phyloP scores from a whole-genome alignment of 345 rosid genomes.

The Moricandia moricandioides region DNA sequence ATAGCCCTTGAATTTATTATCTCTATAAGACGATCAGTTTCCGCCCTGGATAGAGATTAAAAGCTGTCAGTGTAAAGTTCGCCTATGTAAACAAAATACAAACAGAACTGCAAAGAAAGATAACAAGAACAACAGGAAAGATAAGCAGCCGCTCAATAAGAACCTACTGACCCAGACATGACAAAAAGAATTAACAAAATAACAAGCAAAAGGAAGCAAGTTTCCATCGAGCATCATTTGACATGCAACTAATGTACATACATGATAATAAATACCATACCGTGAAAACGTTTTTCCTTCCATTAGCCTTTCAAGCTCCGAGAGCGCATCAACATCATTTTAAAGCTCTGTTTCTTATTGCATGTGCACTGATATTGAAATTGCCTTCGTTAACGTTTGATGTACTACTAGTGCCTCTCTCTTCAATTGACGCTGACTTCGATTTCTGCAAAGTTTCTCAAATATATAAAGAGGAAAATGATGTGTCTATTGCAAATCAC shows the following conservation, averaged over 20 bases:
- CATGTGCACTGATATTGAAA: slow-evolving; percentile 35
- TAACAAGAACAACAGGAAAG: neutral
- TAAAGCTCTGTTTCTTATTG: slow-evolving; percentile 25
- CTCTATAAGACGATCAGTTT: slow-evolving; percentile 59
- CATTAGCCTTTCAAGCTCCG: slow-evolving; percentile 73
- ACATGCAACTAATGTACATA: slow-evolving; percentile 12
- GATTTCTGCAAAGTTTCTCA: slow-evolving; percentile 23
- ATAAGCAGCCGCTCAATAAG: neutral
- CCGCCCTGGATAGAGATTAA: slow-evolving; percentile 52
- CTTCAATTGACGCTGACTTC: slow-evolving; percentile 33
- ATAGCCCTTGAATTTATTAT: slow-evolving; percentile 60
- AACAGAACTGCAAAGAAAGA: slow-evolving; percentile 2
- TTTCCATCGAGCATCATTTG: slow-evolving; percentile 19
- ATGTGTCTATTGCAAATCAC: slow-evolving; percentile 8
- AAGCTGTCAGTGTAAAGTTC: slow-evolving; percentile 13
- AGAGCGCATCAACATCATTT: slow-evolving; percentile 38
- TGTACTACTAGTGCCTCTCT: slow-evolving; percentile 38
- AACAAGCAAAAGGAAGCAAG: slow-evolving; percentile 7
- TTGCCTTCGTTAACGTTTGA: slow-evolving; percentile 30
- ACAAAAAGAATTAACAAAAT: slow-evolving; percentile 18
- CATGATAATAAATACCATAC: slow-evolving; percentile 37
- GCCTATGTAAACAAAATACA: neutral
- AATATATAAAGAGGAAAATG: neutral
- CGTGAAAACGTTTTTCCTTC: slow-evolving; percentile 59
- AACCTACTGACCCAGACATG: slow-evolving; percentile 1